These are phyloP conservation scores for Pseudopithomyces maydicus DNA, from an alignment of 2,329 filamentous ascomycete species.

Conservation along the genomic window DNA sequence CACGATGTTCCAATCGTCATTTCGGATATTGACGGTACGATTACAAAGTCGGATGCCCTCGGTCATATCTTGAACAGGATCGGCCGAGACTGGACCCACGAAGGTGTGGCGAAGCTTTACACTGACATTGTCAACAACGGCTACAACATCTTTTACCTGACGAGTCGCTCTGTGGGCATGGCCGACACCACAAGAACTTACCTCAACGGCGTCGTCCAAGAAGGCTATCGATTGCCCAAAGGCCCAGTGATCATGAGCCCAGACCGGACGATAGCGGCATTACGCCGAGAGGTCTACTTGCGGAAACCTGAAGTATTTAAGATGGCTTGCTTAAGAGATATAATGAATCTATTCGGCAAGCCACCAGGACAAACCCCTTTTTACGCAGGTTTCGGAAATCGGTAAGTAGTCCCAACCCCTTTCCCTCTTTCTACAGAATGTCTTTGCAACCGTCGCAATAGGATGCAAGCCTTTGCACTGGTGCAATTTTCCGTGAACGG, in stretches of 20 bases:
- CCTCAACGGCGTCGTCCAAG: constrained; percentile 85
- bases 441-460: too few relatives aligned
- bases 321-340: constrained; percentile 96
- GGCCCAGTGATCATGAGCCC: constrained; percentile 95
- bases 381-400: constrained; percentile 96
- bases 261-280: constrained; percentile 90
- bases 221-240: constrained; percentile 81
- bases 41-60: constrained; percentile 94
- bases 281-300: constrained; percentile 90
- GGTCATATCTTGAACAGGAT: constrained; percentile 97
- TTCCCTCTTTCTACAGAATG: not conserved
- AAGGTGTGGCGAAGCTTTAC: constrained; percentile 95
- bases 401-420: constrained; percentile 42
- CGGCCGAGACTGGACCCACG: constrained; percentile 96
- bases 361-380: constrained; percentile 75
- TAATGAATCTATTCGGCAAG: constrained; percentile 78
- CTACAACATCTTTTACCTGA: constrained; percentile 99
- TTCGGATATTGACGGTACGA: constrained; percentile 97
- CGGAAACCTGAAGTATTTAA: constrained; percentile 99
- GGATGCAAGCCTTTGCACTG: too few relatives aligned
- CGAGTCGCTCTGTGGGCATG: constrained; percentile 89
- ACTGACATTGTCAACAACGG: constrained; percentile 94
- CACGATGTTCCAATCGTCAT: constrained; percentile 93
- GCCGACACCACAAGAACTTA: constrained; percentile 90
- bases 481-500: too few relatives aligned